phyloP scores from a whole-genome alignment of 441 rosid genomes.

The Capsella rubella region DNA sequence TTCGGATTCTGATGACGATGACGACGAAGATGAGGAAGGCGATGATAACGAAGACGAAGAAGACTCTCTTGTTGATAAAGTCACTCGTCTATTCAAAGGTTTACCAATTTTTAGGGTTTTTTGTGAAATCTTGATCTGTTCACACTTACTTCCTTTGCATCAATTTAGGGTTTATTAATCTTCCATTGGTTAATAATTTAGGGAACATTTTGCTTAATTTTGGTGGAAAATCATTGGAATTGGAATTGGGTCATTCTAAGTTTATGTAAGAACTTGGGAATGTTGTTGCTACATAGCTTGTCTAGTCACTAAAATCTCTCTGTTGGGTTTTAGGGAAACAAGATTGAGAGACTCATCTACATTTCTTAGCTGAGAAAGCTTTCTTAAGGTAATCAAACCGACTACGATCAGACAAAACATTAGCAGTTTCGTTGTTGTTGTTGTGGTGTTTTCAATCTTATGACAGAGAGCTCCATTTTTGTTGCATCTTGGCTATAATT shows the following conservation, averaged over 20 bases:
- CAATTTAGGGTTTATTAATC: not conserved
- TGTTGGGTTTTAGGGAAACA: constrained; percentile 15
- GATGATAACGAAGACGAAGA: not conserved
- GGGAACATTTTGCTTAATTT: not conserved
- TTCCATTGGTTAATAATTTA: not conserved
- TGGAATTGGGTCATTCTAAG: not conserved
- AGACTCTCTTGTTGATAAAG: constrained; percentile 28
- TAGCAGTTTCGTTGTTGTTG: constrained; percentile 1
- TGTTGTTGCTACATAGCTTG: not conserved
- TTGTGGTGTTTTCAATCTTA: not conserved
- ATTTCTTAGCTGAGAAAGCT: not conserved
- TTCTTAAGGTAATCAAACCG: not conserved
- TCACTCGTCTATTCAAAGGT: constrained; percentile 54
- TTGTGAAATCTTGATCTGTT: constrained; percentile 2
- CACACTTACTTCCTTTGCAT: not conserved
- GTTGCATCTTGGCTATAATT: not conserved
- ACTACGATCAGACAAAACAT: not conserved
- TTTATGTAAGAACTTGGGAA: not conserved
- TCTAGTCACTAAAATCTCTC: constrained; percentile 10
- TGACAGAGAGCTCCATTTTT: not conserved
- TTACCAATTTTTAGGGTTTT: constrained; percentile 30
- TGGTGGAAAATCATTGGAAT: not conserved
- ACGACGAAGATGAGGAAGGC: not conserved
- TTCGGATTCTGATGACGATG: constrained; percentile 21
- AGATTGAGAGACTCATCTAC: not conserved